Percentiles rank a stretch among this genome's conserved stretches.
Conservation (phyloP, 2,329 filamentous ascomycete genomes). For the Pseudocercospora vitis region DNA sequence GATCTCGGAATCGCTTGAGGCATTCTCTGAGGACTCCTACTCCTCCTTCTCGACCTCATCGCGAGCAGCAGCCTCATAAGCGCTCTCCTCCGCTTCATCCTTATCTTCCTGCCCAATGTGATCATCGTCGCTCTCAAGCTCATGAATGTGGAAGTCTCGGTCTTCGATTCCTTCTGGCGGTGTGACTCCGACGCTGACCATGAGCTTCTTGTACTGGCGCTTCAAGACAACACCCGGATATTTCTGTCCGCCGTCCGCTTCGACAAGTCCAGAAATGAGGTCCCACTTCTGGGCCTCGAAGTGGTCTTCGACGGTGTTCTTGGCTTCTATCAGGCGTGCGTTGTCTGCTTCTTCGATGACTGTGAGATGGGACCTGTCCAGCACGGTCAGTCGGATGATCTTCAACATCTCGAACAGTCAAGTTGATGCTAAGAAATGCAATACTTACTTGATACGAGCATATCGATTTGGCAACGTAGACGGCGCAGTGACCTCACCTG, state of each 20-base stretch:
- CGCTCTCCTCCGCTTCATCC: background rate
- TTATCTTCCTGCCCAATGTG: conserved; percentile 3
- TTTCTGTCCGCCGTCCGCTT: conserved; percentile 34
- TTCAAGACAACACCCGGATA: conserved; percentile 40
- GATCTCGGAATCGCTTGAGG: background rate
- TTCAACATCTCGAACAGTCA: background rate
- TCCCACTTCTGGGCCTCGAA: conserved; percentile 45
- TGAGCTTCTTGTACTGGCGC: conserved; percentile 45
- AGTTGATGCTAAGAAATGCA: too few species aligned
- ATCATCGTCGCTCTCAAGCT: conserved; percentile 12
- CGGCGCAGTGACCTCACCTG: conserved; percentile 37
- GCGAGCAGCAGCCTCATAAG: background rate
- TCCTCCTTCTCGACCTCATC: background rate
- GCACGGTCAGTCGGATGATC: background rate
- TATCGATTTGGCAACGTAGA: conserved; percentile 44
- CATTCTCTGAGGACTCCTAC: background rate
- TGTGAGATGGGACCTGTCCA: conserved; percentile 41
- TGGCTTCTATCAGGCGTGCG: conserved; percentile 37
- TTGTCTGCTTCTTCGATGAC: conserved; percentile 37
- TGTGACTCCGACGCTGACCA: conserved; percentile 28
- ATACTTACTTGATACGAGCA: conserved; percentile 19
- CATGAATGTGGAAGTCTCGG: conserved; percentile 28
- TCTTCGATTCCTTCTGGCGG: conserved; percentile 30
- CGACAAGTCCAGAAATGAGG: conserved; percentile 39
- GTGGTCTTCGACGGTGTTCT: conserved; percentile 43